A percentile compares a stretch with the other conserved stretches of the same genome.
Conservation (phyloP, 306 rosid genomes). For the Rosa lucieae region DNA sequence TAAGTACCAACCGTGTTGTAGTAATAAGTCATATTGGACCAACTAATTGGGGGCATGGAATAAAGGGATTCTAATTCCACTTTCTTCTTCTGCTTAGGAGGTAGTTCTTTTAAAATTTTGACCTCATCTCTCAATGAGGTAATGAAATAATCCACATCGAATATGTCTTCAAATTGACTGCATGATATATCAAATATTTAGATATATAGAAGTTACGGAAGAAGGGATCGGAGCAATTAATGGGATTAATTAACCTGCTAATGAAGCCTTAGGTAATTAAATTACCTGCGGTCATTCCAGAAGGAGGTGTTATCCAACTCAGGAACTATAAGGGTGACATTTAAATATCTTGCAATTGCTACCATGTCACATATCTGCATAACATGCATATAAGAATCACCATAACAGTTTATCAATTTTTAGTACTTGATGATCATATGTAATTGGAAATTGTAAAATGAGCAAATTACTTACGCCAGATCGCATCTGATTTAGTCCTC, state of each 20-base stretch:
- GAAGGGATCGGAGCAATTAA: not conserved
- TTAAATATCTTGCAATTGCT: constrained; percentile 57
- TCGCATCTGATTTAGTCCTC: constrained; percentile 82
- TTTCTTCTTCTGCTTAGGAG: constrained; percentile 64
- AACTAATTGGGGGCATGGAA: constrained; percentile 80
- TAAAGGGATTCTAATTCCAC: constrained; percentile 44
- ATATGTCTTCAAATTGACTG: constrained; percentile 84
- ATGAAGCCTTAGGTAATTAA: not conserved
- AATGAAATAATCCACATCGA: constrained; percentile 77
- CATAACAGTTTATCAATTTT: not conserved
- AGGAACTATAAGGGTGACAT: constrained; percentile 71
- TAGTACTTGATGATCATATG: not conserved
- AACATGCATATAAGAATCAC: not conserved
- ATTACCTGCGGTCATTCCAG: constrained; percentile 65
- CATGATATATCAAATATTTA: constrained; percentile 13
- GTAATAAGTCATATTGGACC: constrained; percentile 83
- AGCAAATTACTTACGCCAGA: constrained; percentile 50
- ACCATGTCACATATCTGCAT: constrained; percentile 78
- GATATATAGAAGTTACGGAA: not conserved
- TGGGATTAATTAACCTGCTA: not conserved
- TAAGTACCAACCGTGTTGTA: constrained; percentile 47
- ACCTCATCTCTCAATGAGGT: constrained; percentile 72
- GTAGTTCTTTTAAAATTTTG: constrained; percentile 66
- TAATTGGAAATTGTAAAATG: not conserved
- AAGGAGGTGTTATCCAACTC: constrained; percentile 68